Evolutionary conservation across 2,329 filamentous ascomycete genomes (phyloP).

Genomic region (Penicillium thymicola): DNA sequence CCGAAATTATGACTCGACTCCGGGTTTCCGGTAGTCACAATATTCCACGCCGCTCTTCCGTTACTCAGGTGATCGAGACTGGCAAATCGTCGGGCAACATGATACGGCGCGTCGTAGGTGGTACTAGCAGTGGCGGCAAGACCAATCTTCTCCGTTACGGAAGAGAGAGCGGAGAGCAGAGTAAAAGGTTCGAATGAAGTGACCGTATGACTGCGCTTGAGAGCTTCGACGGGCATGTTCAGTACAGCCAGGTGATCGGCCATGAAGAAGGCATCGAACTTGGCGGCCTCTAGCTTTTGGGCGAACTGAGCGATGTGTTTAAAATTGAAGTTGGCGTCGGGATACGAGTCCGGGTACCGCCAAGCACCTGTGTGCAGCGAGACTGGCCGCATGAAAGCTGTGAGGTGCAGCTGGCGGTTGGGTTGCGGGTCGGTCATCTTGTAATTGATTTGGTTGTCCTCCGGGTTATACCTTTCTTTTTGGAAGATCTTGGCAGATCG

Average conservation of each 20-base stretch:
- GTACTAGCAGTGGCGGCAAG: slow-evolving; percentile 53
- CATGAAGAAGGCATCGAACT: slow-evolving; percentile 58
- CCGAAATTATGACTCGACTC: slow-evolving; percentile 55
- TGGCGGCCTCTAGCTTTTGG: slow-evolving; percentile 52
- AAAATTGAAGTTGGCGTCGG: slow-evolving; percentile 59
- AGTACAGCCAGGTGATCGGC: slow-evolving; percentile 54
- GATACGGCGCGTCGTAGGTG: slow-evolving; percentile 53
- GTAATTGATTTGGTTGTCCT: neutral
- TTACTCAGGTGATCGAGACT: slow-evolving; percentile 51
- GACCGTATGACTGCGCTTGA: slow-evolving; percentile 57
- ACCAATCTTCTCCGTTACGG: slow-evolving; percentile 50
- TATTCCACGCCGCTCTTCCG: slow-evolving; percentile 54
- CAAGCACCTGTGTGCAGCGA: slow-evolving; percentile 56
- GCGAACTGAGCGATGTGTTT: slow-evolving; percentile 53
- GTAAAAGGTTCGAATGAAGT: slow-evolving; percentile 59
- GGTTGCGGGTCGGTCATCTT: slow-evolving; percentile 17
- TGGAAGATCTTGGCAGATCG: neutral
- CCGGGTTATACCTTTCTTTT: neutral
- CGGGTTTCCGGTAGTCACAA: slow-evolving; percentile 53
- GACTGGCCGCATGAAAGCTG: slow-evolving; percentile 59
- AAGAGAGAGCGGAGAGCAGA: slow-evolving; percentile 49
- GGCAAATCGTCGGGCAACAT: slow-evolving; percentile 53
- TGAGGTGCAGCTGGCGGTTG: slow-evolving; percentile 48
- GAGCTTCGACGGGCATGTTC: slow-evolving; percentile 56
- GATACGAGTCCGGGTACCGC: slow-evolving; percentile 54